Conservation (phyloP, 2,329 filamentous ascomycete species). For the Aureobasidium melanogenum region DNA sequence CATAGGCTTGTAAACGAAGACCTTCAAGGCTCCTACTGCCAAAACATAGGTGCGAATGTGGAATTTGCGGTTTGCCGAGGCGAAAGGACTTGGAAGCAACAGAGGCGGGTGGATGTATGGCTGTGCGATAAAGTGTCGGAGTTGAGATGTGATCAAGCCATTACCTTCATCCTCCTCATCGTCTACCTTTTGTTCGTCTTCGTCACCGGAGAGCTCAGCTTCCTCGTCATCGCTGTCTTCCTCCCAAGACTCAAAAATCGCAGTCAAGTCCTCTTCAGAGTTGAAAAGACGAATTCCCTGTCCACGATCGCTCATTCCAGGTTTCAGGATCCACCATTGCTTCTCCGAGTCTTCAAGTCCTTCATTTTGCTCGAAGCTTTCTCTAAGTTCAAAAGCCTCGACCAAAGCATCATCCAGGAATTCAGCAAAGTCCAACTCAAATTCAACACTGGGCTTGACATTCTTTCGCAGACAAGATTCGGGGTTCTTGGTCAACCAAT, state of each 20-base stretch:
- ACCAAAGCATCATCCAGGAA: constrained; percentile 89
- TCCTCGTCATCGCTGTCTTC: constrained; percentile 23
- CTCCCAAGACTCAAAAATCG: constrained; percentile 85
- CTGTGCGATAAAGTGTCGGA: constrained; percentile 92
- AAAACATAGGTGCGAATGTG: constrained; percentile 90
- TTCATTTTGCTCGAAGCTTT: constrained; percentile 65
- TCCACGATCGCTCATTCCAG: constrained; percentile 92
- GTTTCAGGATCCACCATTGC: constrained; percentile 86
- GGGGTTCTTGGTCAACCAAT: constrained; percentile 81
- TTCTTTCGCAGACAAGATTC: constrained; percentile 58
- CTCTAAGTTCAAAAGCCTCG: constrained; percentile 73
- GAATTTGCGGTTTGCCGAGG: constrained; percentile 64
- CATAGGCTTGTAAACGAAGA: constrained; percentile 86
- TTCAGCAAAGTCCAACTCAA: constrained; percentile 94
- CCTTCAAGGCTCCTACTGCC: constrained; percentile 64
- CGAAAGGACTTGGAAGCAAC: constrained; percentile 46
- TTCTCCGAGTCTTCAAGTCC: constrained; percentile 30
- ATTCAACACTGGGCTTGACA: constrained; percentile 70
- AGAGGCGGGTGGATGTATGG: constrained; percentile 88
- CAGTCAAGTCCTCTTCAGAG: constrained; percentile 71
- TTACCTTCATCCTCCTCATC: constrained; percentile 31
- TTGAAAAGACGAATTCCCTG: constrained; percentile 88
- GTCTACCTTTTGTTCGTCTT: constrained; percentile 21
- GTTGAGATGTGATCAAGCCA: constrained; percentile 73
- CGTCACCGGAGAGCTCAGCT: constrained; percentile 26